These are phyloP conservation scores for Tripidium arundinaceum DNA, from an alignment of 202 grass and related monocot species.

Conservation along the genomic window DNA sequence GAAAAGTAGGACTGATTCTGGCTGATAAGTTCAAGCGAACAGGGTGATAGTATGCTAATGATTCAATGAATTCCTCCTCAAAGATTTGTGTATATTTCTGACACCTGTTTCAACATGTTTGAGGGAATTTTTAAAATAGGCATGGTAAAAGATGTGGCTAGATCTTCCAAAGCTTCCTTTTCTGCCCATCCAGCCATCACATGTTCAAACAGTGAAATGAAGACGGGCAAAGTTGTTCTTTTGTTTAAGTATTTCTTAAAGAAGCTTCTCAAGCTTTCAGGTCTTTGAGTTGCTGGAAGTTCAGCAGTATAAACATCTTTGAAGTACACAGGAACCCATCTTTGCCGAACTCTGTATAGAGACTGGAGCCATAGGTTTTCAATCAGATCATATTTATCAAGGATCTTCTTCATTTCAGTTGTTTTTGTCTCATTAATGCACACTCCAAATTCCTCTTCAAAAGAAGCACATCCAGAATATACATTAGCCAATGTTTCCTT, in stretches of 20 bases:
- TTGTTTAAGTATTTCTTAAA: constrained; percentile 60
- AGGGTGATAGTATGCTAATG: constrained; percentile 54
- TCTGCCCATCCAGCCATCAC: constrained; percentile 62
- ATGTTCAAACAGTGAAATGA: constrained; percentile 66
- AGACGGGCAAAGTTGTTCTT: constrained; percentile 45
- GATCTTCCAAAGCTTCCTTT: constrained; percentile 60
- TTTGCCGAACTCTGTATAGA: constrained; percentile 42
- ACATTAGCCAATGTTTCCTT: constrained; percentile 39
- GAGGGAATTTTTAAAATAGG: constrained; percentile 54
- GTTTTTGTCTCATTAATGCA: constrained; percentile 45
- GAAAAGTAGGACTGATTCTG: too few species aligned
- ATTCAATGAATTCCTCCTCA: constrained; percentile 59
- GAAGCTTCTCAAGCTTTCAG: constrained; percentile 51
- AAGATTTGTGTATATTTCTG: constrained; percentile 62
- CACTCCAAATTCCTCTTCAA: constrained; percentile 46
- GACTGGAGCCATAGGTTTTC: constrained; percentile 54
- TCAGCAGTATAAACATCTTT: constrained; percentile 61
- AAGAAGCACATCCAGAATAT: constrained; percentile 42
- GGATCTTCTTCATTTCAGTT: too few species aligned
- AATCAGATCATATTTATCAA: too few species aligned
- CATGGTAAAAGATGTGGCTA: constrained; percentile 57
- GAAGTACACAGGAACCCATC: constrained; percentile 55
- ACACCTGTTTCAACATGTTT: constrained; percentile 51
- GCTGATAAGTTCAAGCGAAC: too few species aligned
- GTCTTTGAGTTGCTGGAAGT: constrained; percentile 43